Conservation (phyloP, 176 grass and related monocot genomes). For the Aegilops umbellulata region DNA sequence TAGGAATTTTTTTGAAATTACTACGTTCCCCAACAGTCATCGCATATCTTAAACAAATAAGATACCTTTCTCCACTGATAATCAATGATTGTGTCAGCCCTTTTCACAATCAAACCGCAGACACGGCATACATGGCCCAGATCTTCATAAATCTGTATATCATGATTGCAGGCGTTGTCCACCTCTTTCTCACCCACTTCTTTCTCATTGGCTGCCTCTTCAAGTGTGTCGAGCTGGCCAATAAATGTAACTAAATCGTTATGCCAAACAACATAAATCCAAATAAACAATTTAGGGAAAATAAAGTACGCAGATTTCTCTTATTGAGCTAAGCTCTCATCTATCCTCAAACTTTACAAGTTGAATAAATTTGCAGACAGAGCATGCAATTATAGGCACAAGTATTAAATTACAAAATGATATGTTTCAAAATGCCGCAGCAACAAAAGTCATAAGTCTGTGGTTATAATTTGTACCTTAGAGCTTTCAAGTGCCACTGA, state of each 20-base stretch:
- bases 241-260: slow-evolving; percentile 10
- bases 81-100: slow-evolving; percentile 90
- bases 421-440: not conserved
- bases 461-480: slow-evolving; percentile 55
- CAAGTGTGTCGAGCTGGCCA: slow-evolving; percentile 46
- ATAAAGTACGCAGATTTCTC: not conserved
- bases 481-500: slow-evolving; percentile 80
- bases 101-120: slow-evolving; percentile 95
- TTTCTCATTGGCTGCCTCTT: slow-evolving; percentile 44
- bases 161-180: slow-evolving; percentile 63
- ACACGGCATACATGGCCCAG: slow-evolving; percentile 85
- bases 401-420: slow-evolving; percentile 27
- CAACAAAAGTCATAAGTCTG: slow-evolving; percentile 4
- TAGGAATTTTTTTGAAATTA: too few species aligned
- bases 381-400: slow-evolving; percentile 8
- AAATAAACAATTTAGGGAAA: slow-evolving; percentile 16
- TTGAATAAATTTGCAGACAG: not conserved
- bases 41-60: slow-evolving; percentile 27
- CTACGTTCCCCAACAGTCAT: too few species aligned
- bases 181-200: slow-evolving; percentile 54
- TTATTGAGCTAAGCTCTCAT: slow-evolving; percentile 15
- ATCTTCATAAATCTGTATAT: slow-evolving; percentile 77
- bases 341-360: not conserved
- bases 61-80: slow-evolving; percentile 93
- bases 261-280: slow-evolving; percentile 7